phyloP scores from a whole-genome alignment of 1,284 basidiomycete genomes.

The Ustilago bromivora region DNA sequence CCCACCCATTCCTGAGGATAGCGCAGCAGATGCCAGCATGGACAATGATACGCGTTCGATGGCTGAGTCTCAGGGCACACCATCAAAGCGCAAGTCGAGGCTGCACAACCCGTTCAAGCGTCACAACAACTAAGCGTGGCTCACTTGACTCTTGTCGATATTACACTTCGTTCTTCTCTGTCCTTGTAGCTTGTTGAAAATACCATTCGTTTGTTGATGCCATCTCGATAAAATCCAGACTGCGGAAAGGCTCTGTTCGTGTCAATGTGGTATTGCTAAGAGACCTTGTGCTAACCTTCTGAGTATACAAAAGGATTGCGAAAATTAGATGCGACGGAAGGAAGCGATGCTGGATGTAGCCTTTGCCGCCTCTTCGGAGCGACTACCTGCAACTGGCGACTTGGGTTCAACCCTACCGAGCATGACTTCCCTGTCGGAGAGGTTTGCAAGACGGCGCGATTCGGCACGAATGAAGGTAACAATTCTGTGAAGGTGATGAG shows the following conservation, averaged over 20 bases:
- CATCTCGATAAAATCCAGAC: not conserved
- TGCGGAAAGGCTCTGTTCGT: not conserved
- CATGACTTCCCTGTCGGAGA: constrained; percentile 80
- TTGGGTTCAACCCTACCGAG: constrained; percentile 28
- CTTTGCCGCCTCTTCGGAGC: constrained; percentile 25
- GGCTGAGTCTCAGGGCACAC: constrained; percentile 47
- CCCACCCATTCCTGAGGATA: constrained; percentile 35
- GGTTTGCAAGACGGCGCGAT: constrained; percentile 77
- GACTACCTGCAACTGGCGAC: constrained; percentile 7
- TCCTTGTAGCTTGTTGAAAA: constrained; percentile 2
- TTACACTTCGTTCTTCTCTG: not conserved
- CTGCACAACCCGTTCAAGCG: constrained; percentile 63
- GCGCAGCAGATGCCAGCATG: constrained; percentile 12
- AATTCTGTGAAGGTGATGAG: constrained; percentile 78
- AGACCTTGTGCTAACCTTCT: not conserved
- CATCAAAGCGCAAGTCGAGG: constrained; percentile 47
- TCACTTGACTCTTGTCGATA: not conserved
- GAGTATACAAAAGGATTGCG: not conserved
- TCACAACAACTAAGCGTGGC: constrained; percentile 24
- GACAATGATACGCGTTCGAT: constrained; percentile 37
- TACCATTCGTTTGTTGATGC: constrained; percentile 2
- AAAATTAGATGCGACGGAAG: constrained; percentile 36
- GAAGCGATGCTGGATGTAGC: constrained; percentile 44
- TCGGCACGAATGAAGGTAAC: constrained; percentile 85
- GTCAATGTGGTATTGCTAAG: not conserved